These are phyloP conservation scores for Dalbergia oliveri DNA, from an alignment of 306 rosid species.

Conservation along the genomic window DNA sequence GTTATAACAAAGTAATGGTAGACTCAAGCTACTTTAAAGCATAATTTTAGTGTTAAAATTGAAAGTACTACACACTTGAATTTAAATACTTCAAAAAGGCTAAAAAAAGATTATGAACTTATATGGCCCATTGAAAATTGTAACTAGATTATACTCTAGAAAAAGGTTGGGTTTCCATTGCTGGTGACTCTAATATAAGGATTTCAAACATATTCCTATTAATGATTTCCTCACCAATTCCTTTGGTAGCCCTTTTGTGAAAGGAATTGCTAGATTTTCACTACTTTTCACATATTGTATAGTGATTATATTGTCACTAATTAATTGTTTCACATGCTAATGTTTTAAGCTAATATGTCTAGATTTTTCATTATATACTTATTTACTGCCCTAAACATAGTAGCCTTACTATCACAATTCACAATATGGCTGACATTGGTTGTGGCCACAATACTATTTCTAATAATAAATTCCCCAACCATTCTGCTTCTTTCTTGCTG, in stretches of 20 bases:
- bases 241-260: not conserved
- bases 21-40: too few relatives aligned
- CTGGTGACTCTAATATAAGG: not conserved
- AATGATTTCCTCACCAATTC: not conserved
- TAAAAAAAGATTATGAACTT: not conserved
- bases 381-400: not conserved
- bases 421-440: not conserved
- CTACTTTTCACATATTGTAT: not conserved
- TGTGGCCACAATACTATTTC: conserved; percentile 6
- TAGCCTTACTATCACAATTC: not conserved
- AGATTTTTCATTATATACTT: not conserved
- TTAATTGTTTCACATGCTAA: not conserved
- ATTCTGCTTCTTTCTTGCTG: not conserved
- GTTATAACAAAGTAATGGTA: too few relatives aligned
- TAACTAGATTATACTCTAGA: not conserved
- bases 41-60: too few relatives aligned
- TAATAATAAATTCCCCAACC: not conserved
- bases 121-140: not conserved
- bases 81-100: not conserved
- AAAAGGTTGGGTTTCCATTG: conserved; percentile 6
- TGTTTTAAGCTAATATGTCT: not conserved
- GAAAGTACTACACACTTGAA: not conserved
- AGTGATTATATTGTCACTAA: not conserved
- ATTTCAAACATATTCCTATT: not conserved
- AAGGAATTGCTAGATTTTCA: not conserved